phyloP scores from a whole-genome alignment of 2,329 filamentous ascomycete genomes.

The Claviceps humidiphila region DNA sequence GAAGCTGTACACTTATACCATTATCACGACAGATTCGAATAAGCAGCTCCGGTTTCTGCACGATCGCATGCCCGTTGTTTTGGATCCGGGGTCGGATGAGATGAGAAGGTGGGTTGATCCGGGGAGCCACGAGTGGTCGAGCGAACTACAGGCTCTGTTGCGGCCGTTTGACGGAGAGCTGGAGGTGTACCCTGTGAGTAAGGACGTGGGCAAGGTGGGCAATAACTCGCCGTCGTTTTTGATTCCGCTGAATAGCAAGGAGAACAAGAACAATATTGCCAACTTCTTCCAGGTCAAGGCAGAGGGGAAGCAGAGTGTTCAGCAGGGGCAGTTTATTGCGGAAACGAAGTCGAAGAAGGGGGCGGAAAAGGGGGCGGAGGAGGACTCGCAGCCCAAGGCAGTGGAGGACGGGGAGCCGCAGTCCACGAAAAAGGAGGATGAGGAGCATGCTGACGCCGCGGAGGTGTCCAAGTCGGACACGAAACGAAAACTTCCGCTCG shows the following conservation, averaged over 20 bases:
- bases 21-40: slow-evolving; percentile 85
- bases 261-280: slow-evolving; percentile 86
- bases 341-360: not conserved
- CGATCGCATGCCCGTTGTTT: slow-evolving; percentile 87
- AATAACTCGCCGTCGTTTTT: slow-evolving; percentile 80
- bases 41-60: slow-evolving; percentile 75
- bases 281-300: slow-evolving; percentile 69
- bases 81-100: slow-evolving; percentile 61
- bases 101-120: slow-evolving; percentile 73
- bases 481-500: slow-evolving; percentile 15
- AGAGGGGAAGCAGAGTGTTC: not conserved
- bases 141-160: slow-evolving; percentile 65
- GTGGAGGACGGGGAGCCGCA: not conserved
- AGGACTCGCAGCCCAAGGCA: not conserved
- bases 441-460: not conserved
- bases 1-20: slow-evolving; percentile 75
- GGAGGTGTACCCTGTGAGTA: slow-evolving; percentile 73
- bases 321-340: too few relatives aligned
- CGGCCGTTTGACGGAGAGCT: slow-evolving; percentile 67
- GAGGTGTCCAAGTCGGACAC: not conserved
- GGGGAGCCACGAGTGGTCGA: slow-evolving; percentile 54
- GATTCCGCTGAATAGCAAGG: slow-evolving; percentile 66
- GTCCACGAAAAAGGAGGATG: not conserved
- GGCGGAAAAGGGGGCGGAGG: slow-evolving; percentile 11
- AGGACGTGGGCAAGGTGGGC: slow-evolving; percentile 87